Evolutionary conservation across 2,329 filamentous ascomycete genomes (phyloP).

Genomic region (Microascus cirrosus): DNA sequence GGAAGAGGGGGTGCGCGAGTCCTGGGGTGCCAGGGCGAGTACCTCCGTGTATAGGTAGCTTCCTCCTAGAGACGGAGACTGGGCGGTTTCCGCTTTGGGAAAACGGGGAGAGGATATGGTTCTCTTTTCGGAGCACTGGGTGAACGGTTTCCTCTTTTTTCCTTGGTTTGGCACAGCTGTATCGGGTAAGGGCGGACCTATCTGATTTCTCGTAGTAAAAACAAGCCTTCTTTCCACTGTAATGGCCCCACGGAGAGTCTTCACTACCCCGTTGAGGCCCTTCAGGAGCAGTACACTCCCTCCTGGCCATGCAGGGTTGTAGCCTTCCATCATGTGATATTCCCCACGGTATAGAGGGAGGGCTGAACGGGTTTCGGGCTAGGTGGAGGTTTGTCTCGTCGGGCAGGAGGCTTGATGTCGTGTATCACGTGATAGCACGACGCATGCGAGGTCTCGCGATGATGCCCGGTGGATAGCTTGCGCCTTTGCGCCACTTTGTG

Average conservation of each 20-base stretch:
- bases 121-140: neutral
- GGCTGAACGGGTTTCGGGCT: neutral
- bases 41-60: neutral
- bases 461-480: neutral
- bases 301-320: neutral
- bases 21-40: neutral
- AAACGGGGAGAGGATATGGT: constrained; percentile 5
- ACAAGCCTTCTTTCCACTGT: neutral
- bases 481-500: neutral
- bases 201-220: constrained; percentile 3
- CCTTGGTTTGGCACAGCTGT: neutral
- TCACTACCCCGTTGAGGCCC: neutral
- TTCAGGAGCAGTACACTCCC: neutral
- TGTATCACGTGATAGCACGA: neutral
- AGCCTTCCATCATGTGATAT: neutral
- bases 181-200: neutral
- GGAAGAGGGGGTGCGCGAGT: neutral
- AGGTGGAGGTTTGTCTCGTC: neutral
- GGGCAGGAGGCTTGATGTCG: neutral
- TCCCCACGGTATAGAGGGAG: neutral
- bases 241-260: neutral
- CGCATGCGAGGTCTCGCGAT: neutral
- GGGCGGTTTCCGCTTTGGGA: neutral
- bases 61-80: neutral
- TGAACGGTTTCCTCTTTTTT: neutral